A percentile compares a stretch with the other conserved stretches of the same genome.
Evolutionary conservation across 352 stramenopile genomes (phyloP).

Genomic region (Globisporangium okanoganense): DNA sequence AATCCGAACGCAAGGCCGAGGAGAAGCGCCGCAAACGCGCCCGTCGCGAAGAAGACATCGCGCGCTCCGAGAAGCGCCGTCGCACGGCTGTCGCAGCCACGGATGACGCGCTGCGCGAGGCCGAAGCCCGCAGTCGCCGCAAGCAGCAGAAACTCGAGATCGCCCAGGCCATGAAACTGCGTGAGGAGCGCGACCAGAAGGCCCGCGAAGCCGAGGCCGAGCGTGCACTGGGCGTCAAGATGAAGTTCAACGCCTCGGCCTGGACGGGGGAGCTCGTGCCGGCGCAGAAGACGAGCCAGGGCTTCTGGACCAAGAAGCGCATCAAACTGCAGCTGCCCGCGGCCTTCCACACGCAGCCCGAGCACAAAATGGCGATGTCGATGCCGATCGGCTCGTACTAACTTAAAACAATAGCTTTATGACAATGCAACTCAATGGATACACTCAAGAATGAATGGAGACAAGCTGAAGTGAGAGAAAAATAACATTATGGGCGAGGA

Average conservation of each 20-base stretch:
- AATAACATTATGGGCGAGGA: conserved; percentile 1
- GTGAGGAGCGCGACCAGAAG: conserved; percentile 60
- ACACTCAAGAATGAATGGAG: too few species aligned
- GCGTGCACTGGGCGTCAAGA: conserved; percentile 35
- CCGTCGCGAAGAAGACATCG: conserved; percentile 76
- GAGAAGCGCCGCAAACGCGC: conserved; percentile 76
- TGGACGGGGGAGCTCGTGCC: conserved; percentile 55
- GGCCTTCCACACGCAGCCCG: conserved; percentile 31
- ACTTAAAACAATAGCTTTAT: conserved; percentile 10
- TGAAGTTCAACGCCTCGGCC: conserved; percentile 55
- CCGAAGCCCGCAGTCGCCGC: conserved; percentile 65
- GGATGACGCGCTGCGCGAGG: conserved; percentile 76
- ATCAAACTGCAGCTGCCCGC: conserved; percentile 47
- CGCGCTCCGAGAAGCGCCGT: conserved; percentile 64
- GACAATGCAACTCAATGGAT: background rate
- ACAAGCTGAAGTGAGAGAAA: background rate
- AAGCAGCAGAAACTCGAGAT: conserved; percentile 70
- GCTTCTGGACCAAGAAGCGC: conserved; percentile 63
- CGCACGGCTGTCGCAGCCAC: conserved; percentile 75
- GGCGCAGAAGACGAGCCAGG: conserved; percentile 18
- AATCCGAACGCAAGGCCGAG: conserved; percentile 82
- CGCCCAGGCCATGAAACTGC: conserved; percentile 47
- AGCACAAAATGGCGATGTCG: conserved; percentile 13
- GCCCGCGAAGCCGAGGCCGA: conserved; percentile 43
- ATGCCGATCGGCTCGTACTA: conserved; percentile 23